phyloP scores from a whole-genome alignment of 2,329 filamentous ascomycete species.

The Lasiodiplodia hormozganensis region DNA sequence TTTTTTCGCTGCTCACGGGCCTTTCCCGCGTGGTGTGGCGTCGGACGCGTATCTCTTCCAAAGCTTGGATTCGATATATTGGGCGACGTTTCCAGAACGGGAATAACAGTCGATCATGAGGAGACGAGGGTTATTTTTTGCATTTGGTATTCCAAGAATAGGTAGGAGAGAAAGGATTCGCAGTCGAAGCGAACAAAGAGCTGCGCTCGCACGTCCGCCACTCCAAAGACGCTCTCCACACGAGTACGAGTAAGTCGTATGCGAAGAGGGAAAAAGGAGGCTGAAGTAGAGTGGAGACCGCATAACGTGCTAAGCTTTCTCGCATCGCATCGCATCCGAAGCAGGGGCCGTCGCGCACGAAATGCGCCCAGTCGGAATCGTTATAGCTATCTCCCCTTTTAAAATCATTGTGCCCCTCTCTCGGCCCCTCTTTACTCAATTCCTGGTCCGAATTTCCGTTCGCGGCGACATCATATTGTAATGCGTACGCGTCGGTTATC shows the following conservation, averaged over 20 bases:
- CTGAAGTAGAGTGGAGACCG: background rate
- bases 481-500: background rate
- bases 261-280: background rate
- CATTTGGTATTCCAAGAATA: conserved; percentile 22
- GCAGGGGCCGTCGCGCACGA: background rate
- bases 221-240: background rate
- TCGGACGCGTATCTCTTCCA: background rate
- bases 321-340: background rate
- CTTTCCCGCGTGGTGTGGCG: background rate
- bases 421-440: background rate
- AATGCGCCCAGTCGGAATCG: background rate
- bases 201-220: background rate
- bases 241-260: background rate
- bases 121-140: background rate
- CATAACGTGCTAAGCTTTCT: conserved; percentile 7
- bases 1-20: background rate
- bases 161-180: background rate
- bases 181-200: conserved; percentile 6
- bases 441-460: background rate
- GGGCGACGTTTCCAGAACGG: background rate
- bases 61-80: conserved; percentile 13
- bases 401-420: background rate
- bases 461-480: background rate
- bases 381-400: conserved; percentile 9
- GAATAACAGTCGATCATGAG: background rate